Percentiles rank a stretch among this genome's conserved stretches.
These are phyloP conservation scores for Trypethelium eluteriae DNA, from an alignment of 495 filamentous ascomycete species.

Conservation along the genomic window DNA sequence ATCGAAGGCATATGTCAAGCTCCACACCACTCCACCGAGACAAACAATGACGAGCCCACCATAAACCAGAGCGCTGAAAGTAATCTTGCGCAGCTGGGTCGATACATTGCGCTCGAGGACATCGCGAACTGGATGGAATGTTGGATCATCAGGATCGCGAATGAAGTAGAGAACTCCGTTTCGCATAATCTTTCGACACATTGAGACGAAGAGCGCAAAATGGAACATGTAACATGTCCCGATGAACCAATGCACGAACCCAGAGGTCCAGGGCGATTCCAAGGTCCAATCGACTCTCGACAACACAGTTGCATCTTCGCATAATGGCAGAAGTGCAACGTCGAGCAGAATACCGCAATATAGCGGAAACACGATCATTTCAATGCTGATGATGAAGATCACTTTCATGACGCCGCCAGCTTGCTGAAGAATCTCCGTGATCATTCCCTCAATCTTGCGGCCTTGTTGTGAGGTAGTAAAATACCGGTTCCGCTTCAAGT, in stretches of 20 bases:
- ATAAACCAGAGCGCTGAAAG: slow-evolving; percentile 92
- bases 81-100: slow-evolving; percentile 91
- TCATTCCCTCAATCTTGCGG: slow-evolving; percentile 64
- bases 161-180: slow-evolving; percentile 96
- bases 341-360: slow-evolving; percentile 93
- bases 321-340: slow-evolving; percentile 78
- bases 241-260: slow-evolving; percentile 98
- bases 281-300: slow-evolving; percentile 70
- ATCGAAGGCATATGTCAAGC: slow-evolving; percentile 56
- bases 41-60: slow-evolving; percentile 87
- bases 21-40: slow-evolving; percentile 93
- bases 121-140: slow-evolving; percentile 94
- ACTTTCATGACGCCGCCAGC: slow-evolving; percentile 97
- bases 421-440: slow-evolving; percentile 81
- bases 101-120: slow-evolving; percentile 89
- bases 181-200: slow-evolving; percentile 97
- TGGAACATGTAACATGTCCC: slow-evolving; percentile 99
- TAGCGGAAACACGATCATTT: slow-evolving; percentile 95
- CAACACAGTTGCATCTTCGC: slow-evolving; percentile 64
- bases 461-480: slow-evolving; percentile 57
- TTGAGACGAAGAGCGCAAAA: slow-evolving; percentile 95
- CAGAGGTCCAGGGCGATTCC: slow-evolving; percentile 69
- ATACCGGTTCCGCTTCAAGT: slow-evolving; percentile 61
- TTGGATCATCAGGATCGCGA: slow-evolving; percentile 95
- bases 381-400: slow-evolving; percentile 95